Conservation (phyloP, 139 green algal species). For the Chlorella sp. region DNA sequence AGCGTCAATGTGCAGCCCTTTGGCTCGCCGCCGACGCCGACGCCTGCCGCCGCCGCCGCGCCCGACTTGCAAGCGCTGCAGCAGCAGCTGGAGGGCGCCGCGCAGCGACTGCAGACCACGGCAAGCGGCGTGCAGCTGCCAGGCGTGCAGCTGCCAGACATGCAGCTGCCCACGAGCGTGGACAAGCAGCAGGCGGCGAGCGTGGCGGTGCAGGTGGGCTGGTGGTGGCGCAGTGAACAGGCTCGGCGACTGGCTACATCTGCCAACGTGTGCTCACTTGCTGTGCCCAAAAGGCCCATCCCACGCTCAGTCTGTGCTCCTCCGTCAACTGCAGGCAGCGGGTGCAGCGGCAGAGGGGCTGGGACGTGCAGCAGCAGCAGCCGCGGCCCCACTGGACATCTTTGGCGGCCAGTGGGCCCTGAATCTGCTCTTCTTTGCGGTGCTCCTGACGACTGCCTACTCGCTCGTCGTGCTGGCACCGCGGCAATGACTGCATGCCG, state of each 20-base stretch:
- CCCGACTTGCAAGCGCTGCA: background rate
- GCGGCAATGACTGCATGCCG: background rate
- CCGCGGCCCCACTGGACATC: constrained; percentile 21
- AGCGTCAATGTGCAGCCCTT: background rate
- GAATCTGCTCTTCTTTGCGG: constrained; percentile 28
- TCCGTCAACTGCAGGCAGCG: background rate
- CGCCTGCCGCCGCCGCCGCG: background rate
- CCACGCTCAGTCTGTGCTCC: too few relatives aligned
- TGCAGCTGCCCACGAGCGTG: background rate
- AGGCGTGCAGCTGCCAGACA: background rate
- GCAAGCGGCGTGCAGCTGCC: background rate
- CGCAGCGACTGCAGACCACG: background rate
- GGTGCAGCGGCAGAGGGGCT: background rate
- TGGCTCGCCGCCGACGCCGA: background rate
- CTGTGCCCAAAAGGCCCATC: background rate
- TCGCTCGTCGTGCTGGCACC: constrained; percentile 17
- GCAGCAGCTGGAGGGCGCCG: background rate
- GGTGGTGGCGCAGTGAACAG: background rate
- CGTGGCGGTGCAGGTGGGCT: background rate
- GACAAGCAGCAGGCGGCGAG: background rate
- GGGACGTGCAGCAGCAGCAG: background rate
- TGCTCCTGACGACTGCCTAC: background rate
- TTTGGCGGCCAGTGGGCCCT: constrained; percentile 28
- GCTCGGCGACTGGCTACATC: background rate
- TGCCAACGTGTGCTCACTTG: background rate